Evolutionary conservation across 257 asterid species (phyloP).

Genomic region (Petunia axillaris): DNA sequence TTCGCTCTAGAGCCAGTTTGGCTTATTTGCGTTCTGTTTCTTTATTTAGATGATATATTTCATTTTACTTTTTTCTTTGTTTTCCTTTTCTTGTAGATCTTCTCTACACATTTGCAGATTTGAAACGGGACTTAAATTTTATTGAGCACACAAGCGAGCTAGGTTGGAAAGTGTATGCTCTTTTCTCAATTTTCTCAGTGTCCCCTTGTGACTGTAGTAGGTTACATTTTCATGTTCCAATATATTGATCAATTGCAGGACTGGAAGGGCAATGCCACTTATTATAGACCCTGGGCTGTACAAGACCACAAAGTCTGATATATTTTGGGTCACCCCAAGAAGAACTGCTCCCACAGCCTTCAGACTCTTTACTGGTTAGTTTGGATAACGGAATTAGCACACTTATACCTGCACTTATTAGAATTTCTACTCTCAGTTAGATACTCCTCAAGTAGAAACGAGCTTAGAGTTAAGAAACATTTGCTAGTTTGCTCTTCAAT

Average conservation of each 20-base stretch:
- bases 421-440: too few species aligned
- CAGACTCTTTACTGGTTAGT: conserved; percentile 86
- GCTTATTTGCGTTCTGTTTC: too few species aligned
- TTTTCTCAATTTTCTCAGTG: background rate
- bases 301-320: conserved; percentile 43
- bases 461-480: too few species aligned
- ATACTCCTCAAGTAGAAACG: too few species aligned
- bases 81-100: conserved; percentile 43
- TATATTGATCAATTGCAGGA: conserved; percentile 34
- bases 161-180: conserved; percentile 58
- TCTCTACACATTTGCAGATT: conserved; percentile 38
- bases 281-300: conserved; percentile 57
- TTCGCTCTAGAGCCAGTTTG: too few species aligned
- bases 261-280: conserved; percentile 50
- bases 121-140: conserved; percentile 47
- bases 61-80: background rate
- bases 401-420: too few species aligned
- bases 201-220: background rate
- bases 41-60: background rate
- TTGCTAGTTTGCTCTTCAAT: too few species aligned
- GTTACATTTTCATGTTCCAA: background rate
- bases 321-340: conserved; percentile 45
- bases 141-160: conserved; percentile 50
- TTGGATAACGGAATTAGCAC: background rate
- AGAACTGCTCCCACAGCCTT: conserved; percentile 46